A percentile compares a stretch with the other conserved stretches of the same genome.
Evolutionary conservation across 345 rosid genomes (phyloP).

Genomic region (Eucalyptus erythrocorys): DNA sequence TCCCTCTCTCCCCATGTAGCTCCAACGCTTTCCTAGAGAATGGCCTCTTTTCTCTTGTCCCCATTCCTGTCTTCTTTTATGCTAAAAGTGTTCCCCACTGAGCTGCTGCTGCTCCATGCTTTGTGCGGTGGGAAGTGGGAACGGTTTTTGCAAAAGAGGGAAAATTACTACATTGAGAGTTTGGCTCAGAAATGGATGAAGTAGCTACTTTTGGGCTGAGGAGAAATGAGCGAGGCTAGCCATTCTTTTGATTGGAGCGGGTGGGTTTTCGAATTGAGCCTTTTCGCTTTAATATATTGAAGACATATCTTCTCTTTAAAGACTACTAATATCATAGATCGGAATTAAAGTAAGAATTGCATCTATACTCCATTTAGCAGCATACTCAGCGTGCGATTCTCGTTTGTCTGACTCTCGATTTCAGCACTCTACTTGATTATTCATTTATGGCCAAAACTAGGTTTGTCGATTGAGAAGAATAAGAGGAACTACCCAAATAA

Average conservation of each 20-base stretch:
- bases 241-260: neutral
- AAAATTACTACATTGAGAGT: neutral
- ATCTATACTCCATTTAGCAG: neutral
- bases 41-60: neutral
- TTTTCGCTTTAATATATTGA: neutral
- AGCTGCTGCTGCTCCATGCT: neutral
- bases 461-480: neutral
- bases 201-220: neutral
- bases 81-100: neutral
- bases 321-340: neutral
- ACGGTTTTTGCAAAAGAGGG: neutral
- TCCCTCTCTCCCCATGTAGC: neutral
- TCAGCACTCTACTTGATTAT: neutral
- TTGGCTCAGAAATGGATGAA: neutral
- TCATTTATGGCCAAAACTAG: neutral
- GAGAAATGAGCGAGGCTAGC: neutral
- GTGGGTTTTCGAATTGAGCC: neutral
- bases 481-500: neutral
- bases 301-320: neutral
- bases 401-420: neutral
- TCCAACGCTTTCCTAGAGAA: neutral
- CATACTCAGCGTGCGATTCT: rapidly evolving
- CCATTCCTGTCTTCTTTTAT: neutral
- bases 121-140: neutral
- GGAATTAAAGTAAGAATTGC: neutral